phyloP scores from a whole-genome alignment of 176 grass and related monocot species.

The Paspalum notatum region DNA sequence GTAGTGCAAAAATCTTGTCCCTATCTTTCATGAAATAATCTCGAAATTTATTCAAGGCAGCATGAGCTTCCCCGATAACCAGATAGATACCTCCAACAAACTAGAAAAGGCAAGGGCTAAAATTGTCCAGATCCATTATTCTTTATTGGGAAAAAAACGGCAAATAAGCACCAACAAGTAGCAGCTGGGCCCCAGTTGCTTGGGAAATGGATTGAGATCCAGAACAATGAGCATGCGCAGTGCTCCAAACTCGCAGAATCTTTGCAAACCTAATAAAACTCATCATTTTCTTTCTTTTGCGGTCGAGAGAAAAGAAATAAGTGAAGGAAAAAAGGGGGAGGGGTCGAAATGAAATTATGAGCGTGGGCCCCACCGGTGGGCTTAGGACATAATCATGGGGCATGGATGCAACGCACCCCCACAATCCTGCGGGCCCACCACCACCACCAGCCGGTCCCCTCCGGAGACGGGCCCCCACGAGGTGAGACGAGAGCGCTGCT shows the following conservation, averaged over 20 bases:
- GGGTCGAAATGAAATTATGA: conserved; percentile 17
- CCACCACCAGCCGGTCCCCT: conserved; percentile 10
- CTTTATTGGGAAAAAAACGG: neutral
- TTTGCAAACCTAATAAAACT: neutral
- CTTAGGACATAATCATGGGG: conserved; percentile 26
- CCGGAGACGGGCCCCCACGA: neutral
- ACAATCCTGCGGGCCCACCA: neutral
- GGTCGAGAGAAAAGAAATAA: neutral
- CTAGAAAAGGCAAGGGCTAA: neutral
- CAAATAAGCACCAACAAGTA: neutral
- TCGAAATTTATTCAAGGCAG: neutral
- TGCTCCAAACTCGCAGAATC: neutral
- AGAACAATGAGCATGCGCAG: neutral
- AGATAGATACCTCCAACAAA: neutral
- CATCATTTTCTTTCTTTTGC: neutral
- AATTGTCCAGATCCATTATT: neutral
- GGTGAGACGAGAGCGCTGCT: neutral
- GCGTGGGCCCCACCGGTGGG: neutral
- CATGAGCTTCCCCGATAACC: neutral
- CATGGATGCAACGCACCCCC: conserved; percentile 37
- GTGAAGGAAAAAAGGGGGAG: neutral
- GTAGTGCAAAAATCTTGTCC: neutral
- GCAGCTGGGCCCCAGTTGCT: neutral
- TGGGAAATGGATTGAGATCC: conserved; percentile 13
- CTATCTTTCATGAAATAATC: neutral